These are phyloP conservation scores for Phytophthora pisi DNA, from an alignment of 352 stramenopile genomes.

Conservation along the genomic window DNA sequence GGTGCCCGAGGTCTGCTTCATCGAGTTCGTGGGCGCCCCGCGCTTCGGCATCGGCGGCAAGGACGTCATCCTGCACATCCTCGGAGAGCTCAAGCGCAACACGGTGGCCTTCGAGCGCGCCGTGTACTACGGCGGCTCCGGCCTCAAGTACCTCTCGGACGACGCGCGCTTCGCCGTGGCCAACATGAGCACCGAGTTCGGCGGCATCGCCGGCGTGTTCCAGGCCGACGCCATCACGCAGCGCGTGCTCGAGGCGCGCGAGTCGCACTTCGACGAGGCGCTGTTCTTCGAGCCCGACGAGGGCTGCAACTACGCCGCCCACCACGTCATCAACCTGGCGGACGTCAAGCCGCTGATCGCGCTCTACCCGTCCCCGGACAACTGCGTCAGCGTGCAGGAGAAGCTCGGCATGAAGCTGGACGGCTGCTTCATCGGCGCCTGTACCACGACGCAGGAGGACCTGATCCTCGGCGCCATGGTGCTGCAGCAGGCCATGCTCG, in stretches of 20 bases:
- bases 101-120: constrained; percentile 82
- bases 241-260: constrained; percentile 54
- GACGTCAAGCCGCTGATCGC: constrained; percentile 68
- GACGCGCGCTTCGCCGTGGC: constrained; percentile 82
- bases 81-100: constrained; percentile 83
- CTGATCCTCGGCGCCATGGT: constrained; percentile 80
- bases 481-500: constrained; percentile 72
- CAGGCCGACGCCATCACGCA: constrained; percentile 76
- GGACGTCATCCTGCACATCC: constrained; percentile 82
- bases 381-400: constrained; percentile 72
- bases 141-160: constrained; percentile 69
- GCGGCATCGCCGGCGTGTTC: constrained; percentile 82
- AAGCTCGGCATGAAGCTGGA: constrained; percentile 81
- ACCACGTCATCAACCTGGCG: constrained; percentile 78
- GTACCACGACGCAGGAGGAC: constrained; percentile 83
- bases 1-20: constrained; percentile 77
- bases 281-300: constrained; percentile 73
- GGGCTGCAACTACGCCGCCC: constrained; percentile 72
- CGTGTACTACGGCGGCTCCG: constrained; percentile 76
- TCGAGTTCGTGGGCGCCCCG: constrained; percentile 76
- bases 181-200: constrained; percentile 88
- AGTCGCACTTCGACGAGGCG: constrained; percentile 70
- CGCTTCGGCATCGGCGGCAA: constrained; percentile 80
- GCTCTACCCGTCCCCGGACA: constrained; percentile 81
- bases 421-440: constrained; percentile 85